Base-by-base conservation (phyloP, 495 filamentous ascomycete species). In the Recurvomyces mirabilis region DNA sequence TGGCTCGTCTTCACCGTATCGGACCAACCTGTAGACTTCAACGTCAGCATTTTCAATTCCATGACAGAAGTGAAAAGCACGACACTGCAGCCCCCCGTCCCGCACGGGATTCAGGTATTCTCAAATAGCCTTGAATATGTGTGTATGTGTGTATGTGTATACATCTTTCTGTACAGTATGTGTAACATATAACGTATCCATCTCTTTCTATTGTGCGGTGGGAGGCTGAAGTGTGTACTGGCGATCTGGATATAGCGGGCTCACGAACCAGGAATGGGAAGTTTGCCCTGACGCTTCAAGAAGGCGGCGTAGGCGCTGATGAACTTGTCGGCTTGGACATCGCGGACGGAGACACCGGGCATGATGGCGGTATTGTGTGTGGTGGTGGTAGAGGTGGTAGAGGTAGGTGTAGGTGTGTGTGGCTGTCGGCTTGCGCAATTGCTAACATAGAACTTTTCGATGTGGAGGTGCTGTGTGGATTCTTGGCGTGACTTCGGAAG, bases 211-310 rank as follows among this genome's bases (percentile, higher is more conserved):
- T 38, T 40, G 38, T 14, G 22, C 25, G 19, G 35, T 38, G 32
- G 13, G 35, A 7, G 14, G 3, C 5, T 3, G 22, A 10, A 34
- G 38, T 17, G 21, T 41, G 13, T 28, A 15, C 21, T 35, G n/a
- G n/a, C n/a, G n/a, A n/a, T n/a, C n/a, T n/a, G n/a, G n/a, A n/a
- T 19, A 7, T 29, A 7, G 7, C 25, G 33, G 35, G 42, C 30
- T 47, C 24, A 60, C 64, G 47, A 51, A 88, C 87, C 87, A 62
- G 88, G 88, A 60, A 95, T 93, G 61, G 84, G 87, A 55, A 96
- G 86, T 75, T 94, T 94, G 65, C 89, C 89, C 75, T 95, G 89
- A 62, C 89, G 79, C 81, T 96, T 96, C 76, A 96, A 69, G 78
- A 96, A 96, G 67, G 80, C 86, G 58, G 87, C 81, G 69, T 96